phyloP scores from a whole-genome alignment of 2,329 filamentous ascomycete species.

The Penicillium aurantiogriseum region DNA sequence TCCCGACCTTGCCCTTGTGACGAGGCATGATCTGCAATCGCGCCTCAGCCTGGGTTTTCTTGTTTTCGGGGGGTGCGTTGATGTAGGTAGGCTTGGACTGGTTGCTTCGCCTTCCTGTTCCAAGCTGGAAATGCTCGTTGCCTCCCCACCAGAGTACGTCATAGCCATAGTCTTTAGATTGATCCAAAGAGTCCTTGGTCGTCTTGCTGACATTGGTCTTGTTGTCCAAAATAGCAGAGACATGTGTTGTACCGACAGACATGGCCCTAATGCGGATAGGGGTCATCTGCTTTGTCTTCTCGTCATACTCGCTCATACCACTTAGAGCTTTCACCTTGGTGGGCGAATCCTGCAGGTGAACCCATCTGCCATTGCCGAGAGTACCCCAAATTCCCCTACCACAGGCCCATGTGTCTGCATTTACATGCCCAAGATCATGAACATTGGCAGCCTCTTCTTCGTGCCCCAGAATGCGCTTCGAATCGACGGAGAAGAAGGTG shows the following conservation, averaged over 20 bases:
- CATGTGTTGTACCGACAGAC: slow-evolving; percentile 76
- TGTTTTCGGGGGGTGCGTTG: slow-evolving; percentile 65
- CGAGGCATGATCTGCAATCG: slow-evolving; percentile 78
- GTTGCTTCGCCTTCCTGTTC: slow-evolving; percentile 86
- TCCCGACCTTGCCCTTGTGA: slow-evolving; percentile 66
- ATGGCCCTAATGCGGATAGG: slow-evolving; percentile 76
- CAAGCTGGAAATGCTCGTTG: slow-evolving; percentile 91
- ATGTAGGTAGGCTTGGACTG: slow-evolving; percentile 74
- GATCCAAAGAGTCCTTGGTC: slow-evolving; percentile 56
- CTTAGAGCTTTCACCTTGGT: slow-evolving; percentile 81
- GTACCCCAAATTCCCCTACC: slow-evolving; percentile 81
- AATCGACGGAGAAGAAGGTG: slow-evolving; percentile 84
- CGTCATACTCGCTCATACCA: slow-evolving; percentile 83
- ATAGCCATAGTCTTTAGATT: slow-evolving; percentile 78
- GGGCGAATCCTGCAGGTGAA: slow-evolving; percentile 75
- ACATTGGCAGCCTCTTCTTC: slow-evolving; percentile 43
- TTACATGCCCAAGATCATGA: slow-evolving; percentile 55
- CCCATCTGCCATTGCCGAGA: slow-evolving; percentile 84
- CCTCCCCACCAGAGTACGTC: slow-evolving; percentile 93
- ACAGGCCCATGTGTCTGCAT: slow-evolving; percentile 79
- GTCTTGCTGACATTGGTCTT: slow-evolving; percentile 63
- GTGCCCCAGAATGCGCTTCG: slow-evolving; percentile 56
- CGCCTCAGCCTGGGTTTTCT: slow-evolving; percentile 62
- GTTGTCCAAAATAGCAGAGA: slow-evolving; percentile 79
- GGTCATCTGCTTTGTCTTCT: slow-evolving; percentile 62